Percentiles rank a stretch among this genome's conserved stretches.
These are phyloP conservation scores for Gentiana straminea DNA, from an alignment of 257 asterid genomes.

Conservation along the genomic window DNA sequence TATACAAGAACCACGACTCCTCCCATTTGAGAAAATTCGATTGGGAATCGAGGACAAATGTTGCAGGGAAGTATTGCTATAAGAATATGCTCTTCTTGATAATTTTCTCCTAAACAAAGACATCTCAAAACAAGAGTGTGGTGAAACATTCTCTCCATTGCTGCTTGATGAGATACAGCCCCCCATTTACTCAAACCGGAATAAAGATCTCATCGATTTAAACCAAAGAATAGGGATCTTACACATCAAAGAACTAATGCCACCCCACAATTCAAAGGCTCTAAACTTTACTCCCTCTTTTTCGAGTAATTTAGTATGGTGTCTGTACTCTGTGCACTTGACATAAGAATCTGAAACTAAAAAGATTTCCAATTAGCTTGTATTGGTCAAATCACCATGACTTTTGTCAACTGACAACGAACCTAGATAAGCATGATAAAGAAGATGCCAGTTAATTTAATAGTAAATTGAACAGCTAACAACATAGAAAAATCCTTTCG, in stretches of 20 bases:
- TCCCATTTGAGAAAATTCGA: conserved; percentile 71
- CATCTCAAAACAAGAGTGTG: conserved; percentile 47
- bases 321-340: conserved; percentile 18
- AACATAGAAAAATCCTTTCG: conserved; percentile 18
- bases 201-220: conserved; percentile 31
- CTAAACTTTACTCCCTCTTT: background rate
- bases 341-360: conserved; percentile 15
- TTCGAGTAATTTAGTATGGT: conserved; percentile 12
- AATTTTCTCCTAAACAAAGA: conserved; percentile 52
- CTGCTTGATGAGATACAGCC: conserved; percentile 82
- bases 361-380: conserved; percentile 25
- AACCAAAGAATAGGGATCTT: conserved; percentile 14
- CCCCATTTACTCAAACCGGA: conserved; percentile 65
- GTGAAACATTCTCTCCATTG: conserved; percentile 57
- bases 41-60: conserved; percentile 68
- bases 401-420: conserved; percentile 24
- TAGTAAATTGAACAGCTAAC: conserved; percentile 25
- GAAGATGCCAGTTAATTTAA: conserved; percentile 31
- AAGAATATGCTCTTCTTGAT: conserved; percentile 57
- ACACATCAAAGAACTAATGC: conserved; percentile 18
- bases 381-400: conserved; percentile 42
- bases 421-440: conserved; percentile 36
- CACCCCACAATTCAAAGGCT: no score
- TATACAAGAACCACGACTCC: conserved; percentile 71
- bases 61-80: conserved; percentile 50